Conservation (phyloP, 129 eudicot species). For the Arctium lappa region DNA sequence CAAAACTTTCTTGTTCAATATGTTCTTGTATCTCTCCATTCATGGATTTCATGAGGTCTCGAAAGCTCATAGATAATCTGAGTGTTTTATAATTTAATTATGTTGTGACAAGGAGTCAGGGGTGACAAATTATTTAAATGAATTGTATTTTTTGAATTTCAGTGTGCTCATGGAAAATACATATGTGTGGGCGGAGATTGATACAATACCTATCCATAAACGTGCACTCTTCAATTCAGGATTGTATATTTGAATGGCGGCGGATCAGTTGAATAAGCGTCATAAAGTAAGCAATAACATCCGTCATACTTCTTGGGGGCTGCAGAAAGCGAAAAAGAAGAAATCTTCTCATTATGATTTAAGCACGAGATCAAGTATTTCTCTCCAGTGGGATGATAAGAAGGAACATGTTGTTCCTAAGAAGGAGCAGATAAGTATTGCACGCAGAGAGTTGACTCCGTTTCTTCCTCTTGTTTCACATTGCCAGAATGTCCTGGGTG, state of each 20-base stretch:
- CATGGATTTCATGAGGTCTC: neutral
- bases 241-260: conserved; percentile 56
- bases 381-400: conserved; percentile 86
- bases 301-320: conserved; percentile 42
- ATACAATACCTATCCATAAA: conserved; percentile 17
- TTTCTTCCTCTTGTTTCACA: conserved; percentile 39
- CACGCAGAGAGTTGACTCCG: conserved; percentile 54
- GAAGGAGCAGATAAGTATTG: conserved; percentile 79
- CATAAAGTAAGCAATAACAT: conserved; percentile 37
- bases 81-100: neutral
- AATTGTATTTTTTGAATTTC: neutral
- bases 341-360: conserved; percentile 43
- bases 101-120: conserved; percentile 4
- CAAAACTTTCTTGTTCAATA: neutral
- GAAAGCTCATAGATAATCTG: neutral
- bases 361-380: conserved; percentile 45
- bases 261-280: conserved; percentile 69
- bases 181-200: conserved; percentile 16
- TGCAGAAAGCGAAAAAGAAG: conserved; percentile 53
- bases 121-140: neutral
- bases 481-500: conserved; percentile 52
- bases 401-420: conserved; percentile 69
- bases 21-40: neutral
- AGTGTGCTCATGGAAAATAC: conserved; percentile 28
- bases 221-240: conserved; percentile 13